Evolutionary conservation across 148 eudicot species (phyloP).

Genomic region (Vaccinium vitisidaea): DNA sequence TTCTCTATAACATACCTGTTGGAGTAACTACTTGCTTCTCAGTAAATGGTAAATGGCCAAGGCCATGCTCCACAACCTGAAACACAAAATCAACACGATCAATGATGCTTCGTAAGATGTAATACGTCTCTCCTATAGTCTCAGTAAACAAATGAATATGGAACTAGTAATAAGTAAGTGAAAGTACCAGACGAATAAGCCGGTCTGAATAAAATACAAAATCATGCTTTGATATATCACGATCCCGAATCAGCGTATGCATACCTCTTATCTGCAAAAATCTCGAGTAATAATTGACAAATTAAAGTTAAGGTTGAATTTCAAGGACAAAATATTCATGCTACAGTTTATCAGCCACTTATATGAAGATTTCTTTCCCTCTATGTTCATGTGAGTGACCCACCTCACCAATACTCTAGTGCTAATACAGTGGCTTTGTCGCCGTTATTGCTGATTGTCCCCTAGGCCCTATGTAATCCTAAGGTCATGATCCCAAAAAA

Average conservation of each 20-base stretch:
- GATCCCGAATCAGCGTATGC: constrained; percentile 95
- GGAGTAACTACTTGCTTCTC: constrained; percentile 92
- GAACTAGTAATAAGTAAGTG: not conserved
- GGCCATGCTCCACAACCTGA: constrained; percentile 99
- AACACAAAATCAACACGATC: constrained; percentile 17
- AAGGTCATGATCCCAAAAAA: constrained; percentile 3
- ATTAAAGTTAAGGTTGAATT: not conserved
- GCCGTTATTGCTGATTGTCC: not conserved
- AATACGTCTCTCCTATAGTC: not conserved
- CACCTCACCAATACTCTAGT: constrained; percentile 3
- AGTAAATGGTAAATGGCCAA: constrained; percentile 94
- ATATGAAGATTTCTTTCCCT: not conserved
- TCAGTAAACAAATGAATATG: not conserved
- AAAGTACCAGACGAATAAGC: constrained; percentile 86
- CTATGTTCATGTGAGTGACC: not conserved
- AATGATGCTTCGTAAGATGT: not conserved
- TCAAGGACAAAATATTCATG: not conserved
- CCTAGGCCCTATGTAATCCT: not conserved
- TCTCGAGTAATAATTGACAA: not conserved
- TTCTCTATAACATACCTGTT: constrained; percentile 50
- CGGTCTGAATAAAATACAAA: constrained; percentile 96
- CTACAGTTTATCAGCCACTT: not conserved
- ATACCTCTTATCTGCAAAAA: constrained; percentile 89
- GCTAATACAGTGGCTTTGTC: not conserved
- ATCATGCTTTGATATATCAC: constrained; percentile 90